phyloP scores from a whole-genome alignment of 2,329 filamentous ascomycete species.

The Stylonectria norvegica region DNA sequence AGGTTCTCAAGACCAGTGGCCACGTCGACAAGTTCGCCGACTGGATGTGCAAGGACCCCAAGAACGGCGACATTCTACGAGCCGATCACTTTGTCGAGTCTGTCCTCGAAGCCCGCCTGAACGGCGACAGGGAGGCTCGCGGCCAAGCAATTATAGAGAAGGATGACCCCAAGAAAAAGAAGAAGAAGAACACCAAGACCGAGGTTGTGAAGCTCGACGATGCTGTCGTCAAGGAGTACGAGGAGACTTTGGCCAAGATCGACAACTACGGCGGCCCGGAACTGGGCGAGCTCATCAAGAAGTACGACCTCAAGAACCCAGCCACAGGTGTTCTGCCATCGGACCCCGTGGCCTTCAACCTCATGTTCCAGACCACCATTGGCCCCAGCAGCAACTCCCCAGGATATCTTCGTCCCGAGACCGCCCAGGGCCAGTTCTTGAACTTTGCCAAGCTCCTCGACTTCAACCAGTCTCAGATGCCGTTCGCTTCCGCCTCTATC shows the following conservation, averaged over 20 bases:
- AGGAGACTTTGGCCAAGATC: conserved; percentile 85
- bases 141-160: conserved; percentile 76
- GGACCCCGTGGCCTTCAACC: conserved; percentile 87
- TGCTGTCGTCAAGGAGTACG: conserved; percentile 80
- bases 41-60: conserved; percentile 99
- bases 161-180: conserved; percentile 73
- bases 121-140: conserved; percentile 88
- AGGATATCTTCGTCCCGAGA: conserved; percentile 88
- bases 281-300: conserved; percentile 82
- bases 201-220: conserved; percentile 85
- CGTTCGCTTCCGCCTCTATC: conserved; percentile 94
- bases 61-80: conserved; percentile 93
- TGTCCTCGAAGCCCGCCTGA: conserved; percentile 79
- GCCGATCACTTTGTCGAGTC: conserved; percentile 97
- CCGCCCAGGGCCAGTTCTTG: conserved; percentile 95
- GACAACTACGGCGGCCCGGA: conserved; percentile 91
- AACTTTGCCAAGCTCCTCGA: conserved; percentile 96
- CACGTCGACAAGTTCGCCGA: conserved; percentile 98
- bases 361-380: conserved; percentile 97
- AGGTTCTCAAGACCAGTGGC: conserved; percentile 91
- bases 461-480: conserved; percentile 93
- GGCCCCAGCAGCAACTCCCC: conserved; percentile 85
- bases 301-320: conserved; percentile 89
- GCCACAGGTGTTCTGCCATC: conserved; percentile 71
- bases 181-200: conserved; percentile 80